Evolutionary conservation across 2,329 filamentous ascomycete genomes (phyloP).

Genomic region (Aspergillus pseudoglaucus): DNA sequence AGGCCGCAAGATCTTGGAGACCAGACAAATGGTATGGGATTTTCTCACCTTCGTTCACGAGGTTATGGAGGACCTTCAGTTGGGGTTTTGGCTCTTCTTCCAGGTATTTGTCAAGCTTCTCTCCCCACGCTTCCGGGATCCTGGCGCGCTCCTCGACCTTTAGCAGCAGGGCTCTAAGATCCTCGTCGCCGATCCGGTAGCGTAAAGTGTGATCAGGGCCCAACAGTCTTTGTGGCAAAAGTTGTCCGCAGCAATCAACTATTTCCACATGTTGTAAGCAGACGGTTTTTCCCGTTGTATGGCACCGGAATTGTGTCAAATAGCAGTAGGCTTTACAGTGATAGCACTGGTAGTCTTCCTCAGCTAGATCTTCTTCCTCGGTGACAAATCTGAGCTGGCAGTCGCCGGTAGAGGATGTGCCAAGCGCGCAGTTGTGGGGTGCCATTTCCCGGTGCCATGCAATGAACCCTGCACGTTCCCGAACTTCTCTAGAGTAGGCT

Average conservation of each 20-base stretch:
- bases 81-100: constrained; percentile 78
- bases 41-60: constrained; percentile 89
- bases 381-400: constrained; percentile 59
- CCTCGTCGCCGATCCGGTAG: constrained; percentile 69
- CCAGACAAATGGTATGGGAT: constrained; percentile 86
- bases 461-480: constrained; percentile 62
- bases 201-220: constrained; percentile 67
- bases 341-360: constrained; percentile 87
- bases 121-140: constrained; percentile 80
- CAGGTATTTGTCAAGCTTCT: constrained; percentile 78
- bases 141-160: constrained; percentile 82
- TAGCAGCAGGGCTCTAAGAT: constrained; percentile 58
- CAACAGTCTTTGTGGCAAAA: constrained; percentile 60
- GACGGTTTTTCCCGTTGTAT: constrained; percentile 70
- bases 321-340: constrained; percentile 92
- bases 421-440: constrained; percentile 51
- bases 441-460: constrained; percentile 54
- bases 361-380: constrained; percentile 68
- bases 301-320: constrained; percentile 81
- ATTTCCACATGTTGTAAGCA: constrained; percentile 77
- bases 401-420: constrained; percentile 36
- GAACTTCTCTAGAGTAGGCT: constrained; percentile 66
- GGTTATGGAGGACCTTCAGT: constrained; percentile 73
- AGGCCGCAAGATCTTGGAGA: constrained; percentile 72
- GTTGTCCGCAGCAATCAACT: constrained; percentile 70